Percentiles rank a stretch among this genome's conserved stretches.
These are phyloP conservation scores for Macrolepiota fuliginosa DNA, from an alignment of 768 basidiomycete species.

Conservation along the genomic window DNA sequence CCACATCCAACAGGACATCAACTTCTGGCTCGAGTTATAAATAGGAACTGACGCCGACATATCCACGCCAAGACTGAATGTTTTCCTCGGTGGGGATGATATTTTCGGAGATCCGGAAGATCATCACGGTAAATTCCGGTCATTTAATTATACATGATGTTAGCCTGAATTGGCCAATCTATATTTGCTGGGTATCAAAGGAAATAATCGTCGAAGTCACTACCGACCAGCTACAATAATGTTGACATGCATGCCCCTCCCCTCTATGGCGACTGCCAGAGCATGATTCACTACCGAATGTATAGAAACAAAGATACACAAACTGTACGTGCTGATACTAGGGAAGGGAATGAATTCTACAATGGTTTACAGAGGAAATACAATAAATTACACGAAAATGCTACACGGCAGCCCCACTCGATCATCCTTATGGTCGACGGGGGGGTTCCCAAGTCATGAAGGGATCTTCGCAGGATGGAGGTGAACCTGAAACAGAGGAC, in stretches of 20 bases:
- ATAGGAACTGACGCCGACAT: neutral
- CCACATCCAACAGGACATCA: neutral
- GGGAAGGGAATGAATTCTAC: neutral
- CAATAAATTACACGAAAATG: constrained; percentile 13
- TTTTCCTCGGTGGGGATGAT: constrained; percentile 13
- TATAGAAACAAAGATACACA: neutral
- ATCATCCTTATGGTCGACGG: constrained; percentile 24
- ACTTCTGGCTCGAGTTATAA: constrained; percentile 1
- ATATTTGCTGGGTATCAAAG: neutral
- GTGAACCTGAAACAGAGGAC: constrained; percentile 22
- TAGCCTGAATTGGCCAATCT: neutral
- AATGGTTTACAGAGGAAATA: constrained; percentile 6
- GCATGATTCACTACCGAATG: neutral
- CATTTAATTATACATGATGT: neutral
- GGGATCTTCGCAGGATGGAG: constrained; percentile 46
- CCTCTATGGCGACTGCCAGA: neutral
- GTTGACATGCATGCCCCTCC: neutral
- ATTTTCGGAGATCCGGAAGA: constrained; percentile 12
- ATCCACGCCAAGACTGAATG: constrained; percentile 8
- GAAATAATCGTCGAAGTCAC: neutral
- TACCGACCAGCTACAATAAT: neutral
- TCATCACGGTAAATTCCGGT: constrained; percentile 9
- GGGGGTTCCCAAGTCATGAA: constrained; percentile 65
- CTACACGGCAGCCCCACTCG: neutral
- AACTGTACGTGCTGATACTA: neutral